Evolutionary conservation across 805 yeast genomes (phyloP).

Genomic region (Ascoidea asiatica): DNA sequence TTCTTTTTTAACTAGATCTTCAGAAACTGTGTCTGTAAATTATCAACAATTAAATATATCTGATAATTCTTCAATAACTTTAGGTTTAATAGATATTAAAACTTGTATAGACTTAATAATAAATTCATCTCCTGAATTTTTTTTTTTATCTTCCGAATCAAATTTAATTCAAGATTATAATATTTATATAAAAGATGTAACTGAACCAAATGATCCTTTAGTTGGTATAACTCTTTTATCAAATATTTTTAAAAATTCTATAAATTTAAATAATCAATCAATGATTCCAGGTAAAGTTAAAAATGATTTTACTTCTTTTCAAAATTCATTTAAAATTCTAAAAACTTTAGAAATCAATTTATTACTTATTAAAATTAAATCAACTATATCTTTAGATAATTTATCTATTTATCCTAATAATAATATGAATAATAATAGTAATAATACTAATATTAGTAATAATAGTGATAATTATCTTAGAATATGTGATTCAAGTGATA

Average conservation of each 20-base stretch:
- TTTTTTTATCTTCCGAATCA: background rate
- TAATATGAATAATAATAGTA: background rate
- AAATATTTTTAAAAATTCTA: slow-evolving; percentile 4
- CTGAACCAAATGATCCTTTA: slow-evolving; percentile 9
- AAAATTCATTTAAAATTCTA: background rate
- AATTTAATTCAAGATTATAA: slow-evolving; percentile 5
- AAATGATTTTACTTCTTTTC: background rate
- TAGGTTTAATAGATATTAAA: slow-evolving; percentile 8
- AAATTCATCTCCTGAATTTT: slow-evolving; percentile 9
- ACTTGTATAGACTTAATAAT: slow-evolving; percentile 4
- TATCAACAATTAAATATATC: slow-evolving; percentile 8
- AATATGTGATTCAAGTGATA: background rate
- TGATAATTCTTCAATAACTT: slow-evolving; percentile 7
- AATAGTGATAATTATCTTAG: background rate
- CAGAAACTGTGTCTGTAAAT: slow-evolving; percentile 4
- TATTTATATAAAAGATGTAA: slow-evolving; percentile 10
- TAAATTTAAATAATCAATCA: slow-evolving; percentile 3
- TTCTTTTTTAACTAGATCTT: slow-evolving; percentile 4
- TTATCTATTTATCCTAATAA: background rate
- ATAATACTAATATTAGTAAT: background rate
- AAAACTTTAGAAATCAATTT: background rate
- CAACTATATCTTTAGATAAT: too few species aligned
- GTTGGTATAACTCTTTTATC: slow-evolving; percentile 9
- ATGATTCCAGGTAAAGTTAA: slow-evolving; percentile 10
- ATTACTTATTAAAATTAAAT: slow-evolving; percentile 4